Conservation (phyloP, 108 stramenopile genomes). For the Stephanodiscus triporus region DNA sequence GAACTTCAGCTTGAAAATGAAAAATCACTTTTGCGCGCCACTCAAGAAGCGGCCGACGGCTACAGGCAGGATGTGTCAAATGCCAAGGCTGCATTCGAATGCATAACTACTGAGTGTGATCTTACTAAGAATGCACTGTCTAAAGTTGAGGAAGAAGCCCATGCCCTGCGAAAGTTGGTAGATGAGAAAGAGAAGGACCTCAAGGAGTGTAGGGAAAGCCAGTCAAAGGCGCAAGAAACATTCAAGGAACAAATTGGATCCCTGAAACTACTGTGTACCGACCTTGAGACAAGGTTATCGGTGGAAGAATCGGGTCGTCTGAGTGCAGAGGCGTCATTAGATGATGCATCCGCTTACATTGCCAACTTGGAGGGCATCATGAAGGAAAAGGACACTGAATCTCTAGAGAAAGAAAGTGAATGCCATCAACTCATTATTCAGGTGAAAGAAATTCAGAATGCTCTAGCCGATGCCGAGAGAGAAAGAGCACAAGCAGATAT, state of each 20-base stretch:
- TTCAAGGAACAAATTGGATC: constrained; percentile 23
- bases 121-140: constrained; percentile 15
- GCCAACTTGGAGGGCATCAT: constrained; percentile 26
- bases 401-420: constrained; percentile 21
- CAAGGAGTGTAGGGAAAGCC: constrained; percentile 8
- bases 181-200: constrained; percentile 28
- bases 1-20: constrained; percentile 29
- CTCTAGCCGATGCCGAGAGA: constrained; percentile 29
- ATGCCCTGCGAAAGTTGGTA: constrained; percentile 7
- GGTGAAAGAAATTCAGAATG: constrained; percentile 25
- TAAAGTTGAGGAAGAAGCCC: constrained; percentile 25
- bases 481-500: constrained; percentile 26
- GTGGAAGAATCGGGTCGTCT: constrained; percentile 7
- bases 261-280: not conserved
- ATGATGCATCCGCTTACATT: constrained; percentile 29
- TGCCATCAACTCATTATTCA: constrained; percentile 27
- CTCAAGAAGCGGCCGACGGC: constrained; percentile 18
- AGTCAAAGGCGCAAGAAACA: not conserved
- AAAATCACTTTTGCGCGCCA: constrained; percentile 19
- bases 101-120: constrained; percentile 25
- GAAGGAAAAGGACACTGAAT: constrained; percentile 23
- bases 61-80: constrained; percentile 25
- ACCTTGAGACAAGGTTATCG: constrained; percentile 16
- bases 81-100: constrained; percentile 43
- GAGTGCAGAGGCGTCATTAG: constrained; percentile 22